Evolutionary conservation across 192 early-diverging fungal species (phyloP).

Genomic region (Physocladia obscura): DNA sequence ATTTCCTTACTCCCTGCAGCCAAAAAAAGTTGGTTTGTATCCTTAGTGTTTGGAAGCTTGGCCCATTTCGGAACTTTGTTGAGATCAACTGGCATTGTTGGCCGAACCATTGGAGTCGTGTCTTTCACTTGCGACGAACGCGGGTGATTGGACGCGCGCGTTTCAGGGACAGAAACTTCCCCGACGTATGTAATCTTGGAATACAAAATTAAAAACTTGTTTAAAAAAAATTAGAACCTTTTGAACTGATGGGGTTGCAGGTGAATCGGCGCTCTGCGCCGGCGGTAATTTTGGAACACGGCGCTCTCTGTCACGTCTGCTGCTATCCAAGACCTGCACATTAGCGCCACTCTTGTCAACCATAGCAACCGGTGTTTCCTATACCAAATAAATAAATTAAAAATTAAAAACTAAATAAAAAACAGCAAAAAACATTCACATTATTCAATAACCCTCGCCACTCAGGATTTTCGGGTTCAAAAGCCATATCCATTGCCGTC

Average conservation of each 20-base stretch:
- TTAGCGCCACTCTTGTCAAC: conserved; percentile 1
- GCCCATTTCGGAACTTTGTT: conserved; percentile 29
- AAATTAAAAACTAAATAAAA: neutral
- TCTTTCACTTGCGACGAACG: conserved; percentile 23
- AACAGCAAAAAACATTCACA: conserved; percentile 22
- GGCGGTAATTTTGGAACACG: conserved; percentile 18
- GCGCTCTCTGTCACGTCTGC: neutral
- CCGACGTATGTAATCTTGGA: conserved; percentile 20
- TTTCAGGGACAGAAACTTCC: conserved; percentile 16
- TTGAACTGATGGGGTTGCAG: conserved; percentile 17
- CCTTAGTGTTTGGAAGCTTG: conserved; percentile 21
- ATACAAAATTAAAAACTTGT: neutral
- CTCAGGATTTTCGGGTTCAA: conserved; percentile 55
- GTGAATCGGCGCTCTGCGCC: conserved; percentile 11
- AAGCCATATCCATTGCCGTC: conserved; percentile 76
- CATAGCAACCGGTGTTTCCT: conserved; percentile 11
- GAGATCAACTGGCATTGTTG: conserved; percentile 22
- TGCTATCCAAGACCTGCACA: neutral
- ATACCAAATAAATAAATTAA: neutral
- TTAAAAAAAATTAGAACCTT: neutral
- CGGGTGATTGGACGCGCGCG: neutral
- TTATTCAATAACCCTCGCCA: conserved; percentile 53
- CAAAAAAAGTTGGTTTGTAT: conserved; percentile 16
- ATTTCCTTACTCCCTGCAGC: conserved; percentile 22
- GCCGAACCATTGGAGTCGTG: conserved; percentile 23